A percentile compares a stretch with the other conserved stretches of the same genome.
These are phyloP conservation scores for Suillus luteus DNA, from an alignment of 768 basidiomycete species.

Conservation along the genomic window DNA sequence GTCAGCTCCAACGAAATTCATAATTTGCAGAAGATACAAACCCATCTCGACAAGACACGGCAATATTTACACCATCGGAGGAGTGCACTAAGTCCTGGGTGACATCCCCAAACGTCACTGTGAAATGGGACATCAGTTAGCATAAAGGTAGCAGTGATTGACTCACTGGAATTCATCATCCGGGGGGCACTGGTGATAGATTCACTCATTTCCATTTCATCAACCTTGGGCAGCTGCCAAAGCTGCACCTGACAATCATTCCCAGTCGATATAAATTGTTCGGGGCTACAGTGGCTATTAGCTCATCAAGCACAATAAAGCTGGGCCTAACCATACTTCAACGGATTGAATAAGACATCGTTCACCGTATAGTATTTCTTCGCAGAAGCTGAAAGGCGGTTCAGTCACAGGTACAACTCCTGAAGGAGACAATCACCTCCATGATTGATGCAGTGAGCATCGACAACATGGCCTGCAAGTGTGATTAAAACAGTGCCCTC, in stretches of 20 bases:
- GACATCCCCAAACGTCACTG: slow-evolving; percentile 29
- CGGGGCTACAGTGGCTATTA: slow-evolving; percentile 32
- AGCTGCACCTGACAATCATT: slow-evolving; percentile 44
- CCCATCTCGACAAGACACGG: slow-evolving; percentile 35
- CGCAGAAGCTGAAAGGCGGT: slow-evolving; percentile 16
- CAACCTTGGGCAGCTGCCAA: slow-evolving; percentile 41
- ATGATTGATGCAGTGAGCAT: slow-evolving; percentile 5
- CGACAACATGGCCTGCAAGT: neutral
- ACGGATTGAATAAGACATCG: slow-evolving; percentile 57
- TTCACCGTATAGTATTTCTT: slow-evolving; percentile 56
- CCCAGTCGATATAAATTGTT: slow-evolving; percentile 48
- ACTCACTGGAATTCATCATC: slow-evolving; percentile 22
- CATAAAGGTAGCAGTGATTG: neutral
- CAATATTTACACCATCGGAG: slow-evolving; percentile 41
- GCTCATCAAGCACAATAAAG: slow-evolving; percentile 11
- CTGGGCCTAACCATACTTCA: slow-evolving; percentile 37
- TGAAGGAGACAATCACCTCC: neutral
- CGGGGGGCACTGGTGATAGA: slow-evolving; percentile 9
- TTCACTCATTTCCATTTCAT: slow-evolving; percentile 16
- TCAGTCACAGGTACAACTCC: neutral
- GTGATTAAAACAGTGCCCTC: neutral
- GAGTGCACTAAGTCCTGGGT: slow-evolving; percentile 50
- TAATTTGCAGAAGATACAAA: slow-evolving; percentile 17
- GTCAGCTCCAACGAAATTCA: neutral
- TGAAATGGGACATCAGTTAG: slow-evolving; percentile 12